phyloP scores from a whole-genome alignment of 768 basidiomycete genomes.

The Pleurotus citrinopileatus region DNA sequence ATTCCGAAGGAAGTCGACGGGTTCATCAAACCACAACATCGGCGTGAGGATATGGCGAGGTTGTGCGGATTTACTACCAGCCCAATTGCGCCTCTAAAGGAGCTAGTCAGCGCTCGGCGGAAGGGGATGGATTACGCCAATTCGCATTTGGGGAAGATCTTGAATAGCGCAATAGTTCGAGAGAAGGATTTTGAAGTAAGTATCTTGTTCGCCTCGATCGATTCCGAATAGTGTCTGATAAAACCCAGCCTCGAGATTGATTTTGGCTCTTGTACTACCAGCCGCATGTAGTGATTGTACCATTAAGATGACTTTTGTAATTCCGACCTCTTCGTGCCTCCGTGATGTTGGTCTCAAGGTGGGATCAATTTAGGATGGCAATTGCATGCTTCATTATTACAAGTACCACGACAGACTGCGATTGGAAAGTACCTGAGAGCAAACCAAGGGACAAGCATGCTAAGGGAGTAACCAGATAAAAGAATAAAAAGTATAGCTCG shows the following conservation, averaged over 20 bases:
- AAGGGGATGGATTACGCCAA: constrained; percentile 33
- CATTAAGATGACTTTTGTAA: too few relatives aligned
- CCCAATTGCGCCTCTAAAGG: constrained; percentile 31
- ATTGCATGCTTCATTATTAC: constrained; percentile 8
- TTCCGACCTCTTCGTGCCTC: too few relatives aligned
- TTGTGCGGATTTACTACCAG: constrained; percentile 29
- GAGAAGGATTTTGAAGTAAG: not conserved
- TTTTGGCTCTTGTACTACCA: too few relatives aligned
- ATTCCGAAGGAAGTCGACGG: constrained; percentile 24
- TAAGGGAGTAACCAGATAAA: not conserved
- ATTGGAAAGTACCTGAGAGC: not conserved
- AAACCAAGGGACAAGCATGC: too few relatives aligned
- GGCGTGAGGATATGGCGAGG: constrained; percentile 13
- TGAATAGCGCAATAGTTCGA: constrained; percentile 15
- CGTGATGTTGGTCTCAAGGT: too few relatives aligned
- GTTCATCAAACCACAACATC: constrained; percentile 25
- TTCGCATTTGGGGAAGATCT: constrained; percentile 40
- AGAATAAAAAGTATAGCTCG: not conserved
- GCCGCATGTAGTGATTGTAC: too few relatives aligned
- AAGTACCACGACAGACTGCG: too few relatives aligned
- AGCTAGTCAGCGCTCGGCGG: constrained; percentile 31
- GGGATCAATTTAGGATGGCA: not conserved
- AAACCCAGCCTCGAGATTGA: too few relatives aligned
- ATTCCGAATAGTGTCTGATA: too few relatives aligned
- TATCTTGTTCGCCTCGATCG: not conserved